These are phyloP conservation scores for Dothideomycetes sp. DNA, from an alignment of 2,329 filamentous ascomycete genomes.

Conservation along the genomic window DNA sequence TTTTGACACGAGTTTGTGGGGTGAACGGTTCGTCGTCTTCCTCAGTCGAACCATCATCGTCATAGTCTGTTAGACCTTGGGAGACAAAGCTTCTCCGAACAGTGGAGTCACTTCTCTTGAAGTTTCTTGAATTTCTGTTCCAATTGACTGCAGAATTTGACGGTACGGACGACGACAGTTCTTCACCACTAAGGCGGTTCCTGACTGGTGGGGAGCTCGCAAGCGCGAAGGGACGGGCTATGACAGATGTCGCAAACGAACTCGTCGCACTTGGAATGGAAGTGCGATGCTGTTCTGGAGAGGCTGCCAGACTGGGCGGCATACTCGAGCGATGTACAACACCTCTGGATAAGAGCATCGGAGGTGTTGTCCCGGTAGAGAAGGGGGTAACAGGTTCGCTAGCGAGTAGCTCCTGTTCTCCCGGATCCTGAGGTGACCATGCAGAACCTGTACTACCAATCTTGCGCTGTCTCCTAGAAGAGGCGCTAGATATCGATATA, in stretches of 20 bases:
- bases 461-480: conserved; percentile 18
- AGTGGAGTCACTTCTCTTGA: conserved; percentile 24
- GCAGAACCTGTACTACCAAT: conserved; percentile 35
- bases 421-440: conserved; percentile 42
- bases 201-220: conserved; percentile 28
- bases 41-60: conserved; percentile 26
- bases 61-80: conserved; percentile 19
- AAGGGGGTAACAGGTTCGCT: conserved; percentile 42
- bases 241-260: conserved; percentile 30
- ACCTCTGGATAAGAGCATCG: conserved; percentile 32
- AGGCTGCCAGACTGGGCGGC: conserved; percentile 35
- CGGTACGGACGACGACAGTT: conserved; percentile 34
- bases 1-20: conserved; percentile 34
- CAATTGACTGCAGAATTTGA: conserved; percentile 36
- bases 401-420: conserved; percentile 32
- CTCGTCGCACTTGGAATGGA: conserved; percentile 30
- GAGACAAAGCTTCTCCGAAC: conserved; percentile 18
- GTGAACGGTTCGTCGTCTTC: conserved; percentile 28
- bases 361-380: conserved; percentile 46
- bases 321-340: conserved; percentile 30
- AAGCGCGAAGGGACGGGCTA: conserved; percentile 33
- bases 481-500: conserved; percentile 20
- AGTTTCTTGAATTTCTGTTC: conserved; percentile 32
- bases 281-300: conserved; percentile 30
- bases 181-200: conserved; percentile 27